These are phyloP conservation scores for Dipteronia dyeriana DNA, from an alignment of 345 rosid species.

Conservation along the genomic window DNA sequence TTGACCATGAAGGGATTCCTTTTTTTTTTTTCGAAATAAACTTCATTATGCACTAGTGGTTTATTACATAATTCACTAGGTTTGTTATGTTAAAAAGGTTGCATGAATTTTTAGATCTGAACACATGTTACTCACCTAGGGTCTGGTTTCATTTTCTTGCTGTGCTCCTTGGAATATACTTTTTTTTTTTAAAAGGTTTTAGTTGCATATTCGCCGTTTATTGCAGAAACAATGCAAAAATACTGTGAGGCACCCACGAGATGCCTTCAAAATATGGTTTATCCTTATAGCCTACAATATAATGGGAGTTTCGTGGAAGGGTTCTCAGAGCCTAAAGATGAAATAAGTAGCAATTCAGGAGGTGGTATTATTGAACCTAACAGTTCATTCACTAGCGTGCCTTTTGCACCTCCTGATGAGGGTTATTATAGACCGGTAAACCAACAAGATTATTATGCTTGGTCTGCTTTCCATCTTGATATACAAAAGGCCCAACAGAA, in stretches of 20 bases:
- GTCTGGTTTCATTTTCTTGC: not conserved
- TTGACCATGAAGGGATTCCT: not conserved
- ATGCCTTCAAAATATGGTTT: conserved; percentile 31
- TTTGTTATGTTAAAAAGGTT: not conserved
- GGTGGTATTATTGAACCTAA: conserved; percentile 23
- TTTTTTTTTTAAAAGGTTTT: not conserved
- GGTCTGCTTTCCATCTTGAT: conserved; percentile 27
- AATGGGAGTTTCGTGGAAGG: conserved; percentile 29
- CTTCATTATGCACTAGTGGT: not conserved
- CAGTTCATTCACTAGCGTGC: conserved; percentile 12
- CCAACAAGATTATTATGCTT: conserved; percentile 21
- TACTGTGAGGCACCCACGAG: conserved; percentile 31
- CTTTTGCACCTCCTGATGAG: conserved; percentile 21
- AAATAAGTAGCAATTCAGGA: conserved; percentile 15
- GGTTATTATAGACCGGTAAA: conserved; percentile 15
- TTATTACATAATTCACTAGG: not conserved
- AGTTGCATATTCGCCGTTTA: not conserved
- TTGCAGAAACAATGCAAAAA: conserved; percentile 34
- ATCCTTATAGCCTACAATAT: conserved; percentile 28
- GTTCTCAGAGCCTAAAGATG: conserved; percentile 23
- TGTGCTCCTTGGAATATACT: not conserved
- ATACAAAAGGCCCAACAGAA: conserved; percentile 27
- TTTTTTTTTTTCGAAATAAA: no score
- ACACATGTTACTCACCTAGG: not conserved
- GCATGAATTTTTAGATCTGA: not conserved